Percentiles rank a stretch among this genome's conserved stretches.
Conservation (phyloP, 345 rosid genomes). For the Salix suchowensis region DNA sequence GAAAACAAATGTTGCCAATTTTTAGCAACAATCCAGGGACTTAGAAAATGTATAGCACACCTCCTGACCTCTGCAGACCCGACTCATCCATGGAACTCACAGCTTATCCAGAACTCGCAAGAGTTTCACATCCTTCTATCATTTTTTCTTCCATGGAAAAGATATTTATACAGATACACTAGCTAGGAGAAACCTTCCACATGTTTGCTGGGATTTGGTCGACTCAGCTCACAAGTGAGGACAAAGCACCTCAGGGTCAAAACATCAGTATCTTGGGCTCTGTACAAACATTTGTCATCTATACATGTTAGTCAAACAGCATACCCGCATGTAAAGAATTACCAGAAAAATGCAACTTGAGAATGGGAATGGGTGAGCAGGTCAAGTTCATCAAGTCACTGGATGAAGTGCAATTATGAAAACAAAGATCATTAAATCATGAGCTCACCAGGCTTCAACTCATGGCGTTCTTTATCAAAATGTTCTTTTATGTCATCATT, state of each 20-base stretch:
- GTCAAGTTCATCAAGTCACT: neutral
- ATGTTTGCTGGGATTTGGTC: neutral
- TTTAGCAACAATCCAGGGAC: neutral
- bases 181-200: neutral
- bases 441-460: constrained; percentile 34
- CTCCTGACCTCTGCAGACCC: neutral
- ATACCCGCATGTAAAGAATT: neutral
- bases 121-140: neutral
- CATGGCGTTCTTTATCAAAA: constrained; percentile 20
- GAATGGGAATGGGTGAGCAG: neutral
- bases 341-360: neutral
- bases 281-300: constrained; percentile 17
- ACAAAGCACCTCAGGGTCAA: neutral
- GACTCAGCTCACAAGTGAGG: neutral
- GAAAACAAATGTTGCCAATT: neutral
- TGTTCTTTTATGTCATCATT: constrained; percentile 11
- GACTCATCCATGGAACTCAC: neutral
- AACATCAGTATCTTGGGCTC: constrained; percentile 22
- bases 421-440: neutral
- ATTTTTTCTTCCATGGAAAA: neutral
- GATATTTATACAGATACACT: neutral
- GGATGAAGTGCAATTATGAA: neutral
- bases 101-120: neutral
- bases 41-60: neutral
- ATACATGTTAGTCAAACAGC: neutral